Percentiles rank a stretch among this genome's conserved stretches.
phyloP scores from a whole-genome alignment of 331 rosid species.

The Dryas integrifolia region DNA sequence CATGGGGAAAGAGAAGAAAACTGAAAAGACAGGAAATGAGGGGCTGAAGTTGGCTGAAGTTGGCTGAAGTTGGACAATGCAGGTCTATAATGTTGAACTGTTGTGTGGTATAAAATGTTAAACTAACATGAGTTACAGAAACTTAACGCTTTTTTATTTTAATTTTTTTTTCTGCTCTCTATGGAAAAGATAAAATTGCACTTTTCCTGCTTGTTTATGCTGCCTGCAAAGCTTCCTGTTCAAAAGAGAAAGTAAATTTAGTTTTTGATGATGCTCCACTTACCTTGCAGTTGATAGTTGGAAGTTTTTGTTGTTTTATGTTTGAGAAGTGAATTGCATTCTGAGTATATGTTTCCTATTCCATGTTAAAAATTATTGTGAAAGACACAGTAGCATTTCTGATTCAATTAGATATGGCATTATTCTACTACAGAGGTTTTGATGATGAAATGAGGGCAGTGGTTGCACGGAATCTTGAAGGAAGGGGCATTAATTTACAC shows the following conservation, averaged over 20 bases:
- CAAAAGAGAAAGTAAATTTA: not conserved
- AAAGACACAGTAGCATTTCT: not conserved
- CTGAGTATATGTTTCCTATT: not conserved
- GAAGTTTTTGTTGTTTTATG: conserved; percentile 10
- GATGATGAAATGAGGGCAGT: conserved; percentile 98
- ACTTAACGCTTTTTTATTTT: not conserved
- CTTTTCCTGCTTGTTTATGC: not conserved
- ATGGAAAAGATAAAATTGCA: not conserved
- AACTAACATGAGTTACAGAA: not conserved
- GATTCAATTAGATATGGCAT: not conserved
- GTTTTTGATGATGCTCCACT: not conserved
- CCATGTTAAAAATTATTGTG: conserved; percentile 1
- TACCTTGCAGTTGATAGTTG: not conserved
- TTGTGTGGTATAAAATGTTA: not conserved
- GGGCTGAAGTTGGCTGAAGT: too few relatives aligned
- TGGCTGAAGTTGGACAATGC: too few relatives aligned
- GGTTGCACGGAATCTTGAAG: conserved; percentile 91
- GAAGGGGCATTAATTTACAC: conserved; percentile 83
- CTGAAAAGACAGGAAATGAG: not conserved
- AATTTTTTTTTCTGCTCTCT: not conserved
- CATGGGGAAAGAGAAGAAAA: not conserved
- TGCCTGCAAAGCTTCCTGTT: not conserved
- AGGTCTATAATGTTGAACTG: not conserved
- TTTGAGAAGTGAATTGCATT: conserved; percentile 6
- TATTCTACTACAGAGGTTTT: conserved; percentile 63